Conservation (phyloP, 1,139 yeast species). For the Pichia sp. region DNA sequence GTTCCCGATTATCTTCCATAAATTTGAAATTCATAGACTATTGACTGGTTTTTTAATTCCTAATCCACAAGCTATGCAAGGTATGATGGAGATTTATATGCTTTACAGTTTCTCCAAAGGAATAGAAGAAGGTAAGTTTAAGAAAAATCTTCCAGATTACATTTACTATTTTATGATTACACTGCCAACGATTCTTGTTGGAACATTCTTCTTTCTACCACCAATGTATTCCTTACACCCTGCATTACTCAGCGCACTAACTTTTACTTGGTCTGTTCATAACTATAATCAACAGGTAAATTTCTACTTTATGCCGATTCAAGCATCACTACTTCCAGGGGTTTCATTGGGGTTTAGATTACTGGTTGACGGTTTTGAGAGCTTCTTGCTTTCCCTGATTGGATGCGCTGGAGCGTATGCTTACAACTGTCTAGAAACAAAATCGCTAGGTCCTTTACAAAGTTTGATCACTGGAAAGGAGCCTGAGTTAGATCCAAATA, state of each 20-base stretch:
- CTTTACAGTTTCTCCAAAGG: constrained; percentile 52
- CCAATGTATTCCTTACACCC: constrained; percentile 27
- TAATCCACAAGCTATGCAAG: constrained; percentile 38
- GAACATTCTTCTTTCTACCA: constrained; percentile 29
- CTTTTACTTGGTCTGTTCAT: constrained; percentile 53
- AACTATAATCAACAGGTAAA: constrained; percentile 44
- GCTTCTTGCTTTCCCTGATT: constrained; percentile 36
- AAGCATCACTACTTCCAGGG: constrained; percentile 52
- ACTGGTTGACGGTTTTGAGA: constrained; percentile 35
- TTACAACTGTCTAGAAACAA: constrained; percentile 53
- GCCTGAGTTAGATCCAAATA: constrained; percentile 15
- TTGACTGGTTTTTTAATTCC: constrained; percentile 43
- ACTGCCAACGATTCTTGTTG: constrained; percentile 37
- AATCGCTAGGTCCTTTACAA: constrained; percentile 43
- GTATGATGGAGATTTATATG: constrained; percentile 47
- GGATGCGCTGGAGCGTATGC: constrained; percentile 52
- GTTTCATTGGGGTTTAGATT: constrained; percentile 45
- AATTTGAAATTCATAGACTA: constrained; percentile 38
- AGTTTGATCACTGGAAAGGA: constrained; percentile 23
- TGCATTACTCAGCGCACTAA: constrained; percentile 43
- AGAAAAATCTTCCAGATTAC: constrained; percentile 47
- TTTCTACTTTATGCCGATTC: constrained; percentile 47
- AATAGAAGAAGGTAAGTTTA: constrained; percentile 49
- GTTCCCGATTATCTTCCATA: constrained; percentile 26
- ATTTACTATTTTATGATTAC: constrained; percentile 45